Evolutionary conservation across 805 yeast species (phyloP).

Genomic region (Candida silvicultrix): DNA sequence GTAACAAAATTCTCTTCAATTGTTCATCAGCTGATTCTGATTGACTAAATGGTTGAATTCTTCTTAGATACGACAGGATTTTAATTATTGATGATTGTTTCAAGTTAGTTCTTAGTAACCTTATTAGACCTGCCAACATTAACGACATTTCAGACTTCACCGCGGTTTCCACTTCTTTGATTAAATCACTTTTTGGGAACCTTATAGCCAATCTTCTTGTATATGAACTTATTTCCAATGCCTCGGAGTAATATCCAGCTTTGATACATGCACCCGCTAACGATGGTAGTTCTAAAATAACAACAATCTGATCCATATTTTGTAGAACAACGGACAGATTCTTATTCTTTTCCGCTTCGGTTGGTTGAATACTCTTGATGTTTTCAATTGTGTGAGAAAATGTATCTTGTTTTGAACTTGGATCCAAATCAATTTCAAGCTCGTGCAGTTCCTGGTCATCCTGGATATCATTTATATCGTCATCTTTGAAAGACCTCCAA

Average conservation of each 20-base stretch:
- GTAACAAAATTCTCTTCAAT: slow-evolving; percentile 53
- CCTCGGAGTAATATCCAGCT: slow-evolving; percentile 84
- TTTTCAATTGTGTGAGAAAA: slow-evolving; percentile 22
- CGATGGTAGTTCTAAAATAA: slow-evolving; percentile 78
- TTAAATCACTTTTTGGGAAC: slow-evolving; percentile 54
- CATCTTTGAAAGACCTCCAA: slow-evolving; percentile 24
- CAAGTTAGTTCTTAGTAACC: slow-evolving; percentile 65
- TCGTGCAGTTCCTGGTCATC: slow-evolving; percentile 14
- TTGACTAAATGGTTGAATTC: slow-evolving; percentile 50
- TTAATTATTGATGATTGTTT: slow-evolving; percentile 77
- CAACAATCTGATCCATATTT: slow-evolving; percentile 67
- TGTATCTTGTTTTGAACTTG: slow-evolving; percentile 20
- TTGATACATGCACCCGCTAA: slow-evolving; percentile 76
- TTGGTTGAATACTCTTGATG: slow-evolving; percentile 14
- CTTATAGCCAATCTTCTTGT: slow-evolving; percentile 62
- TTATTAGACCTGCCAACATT: slow-evolving; percentile 68
- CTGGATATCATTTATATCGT: slow-evolving; percentile 25
- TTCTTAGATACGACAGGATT: slow-evolving; percentile 66
- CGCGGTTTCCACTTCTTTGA: slow-evolving; percentile 42
- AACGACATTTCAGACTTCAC: slow-evolving; percentile 51
- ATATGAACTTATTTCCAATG: slow-evolving; percentile 76
- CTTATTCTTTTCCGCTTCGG: slow-evolving; percentile 15
- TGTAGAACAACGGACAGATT: slow-evolving; percentile 37
- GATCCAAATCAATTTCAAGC: slow-evolving; percentile 18
- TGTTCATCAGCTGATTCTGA: slow-evolving; percentile 20